These are phyloP conservation scores for Colletotrichum sp. DNA, from an alignment of 2,329 filamentous ascomycete genomes.

Conservation along the genomic window DNA sequence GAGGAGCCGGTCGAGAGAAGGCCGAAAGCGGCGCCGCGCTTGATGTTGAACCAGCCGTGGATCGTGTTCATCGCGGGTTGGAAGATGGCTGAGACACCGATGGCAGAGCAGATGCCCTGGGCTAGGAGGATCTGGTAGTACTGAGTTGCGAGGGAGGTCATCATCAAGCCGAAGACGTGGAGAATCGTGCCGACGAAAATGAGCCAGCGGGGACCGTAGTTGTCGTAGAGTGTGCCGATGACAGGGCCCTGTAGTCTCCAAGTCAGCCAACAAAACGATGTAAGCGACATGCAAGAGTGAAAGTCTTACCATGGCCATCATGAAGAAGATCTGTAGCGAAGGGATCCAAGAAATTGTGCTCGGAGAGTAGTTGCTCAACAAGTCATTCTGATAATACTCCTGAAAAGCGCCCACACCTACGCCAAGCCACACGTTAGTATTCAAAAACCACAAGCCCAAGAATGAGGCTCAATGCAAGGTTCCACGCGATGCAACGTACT, in stretches of 20 bases:
- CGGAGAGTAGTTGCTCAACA: constrained; percentile 52
- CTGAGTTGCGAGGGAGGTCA: constrained; percentile 55
- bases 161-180: constrained; percentile 68
- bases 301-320: constrained; percentile 50
- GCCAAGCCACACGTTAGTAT: neutral
- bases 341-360: constrained; percentile 68
- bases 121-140: constrained; percentile 47
- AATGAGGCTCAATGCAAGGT: neutral
- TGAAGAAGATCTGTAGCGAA: constrained; percentile 59
- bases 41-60: constrained; percentile 38
- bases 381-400: constrained; percentile 58
- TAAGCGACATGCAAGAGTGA: constrained; percentile 18
- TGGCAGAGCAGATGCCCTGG: constrained; percentile 41
- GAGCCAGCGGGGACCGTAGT: constrained; percentile 63
- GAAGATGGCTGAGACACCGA: constrained; percentile 40
- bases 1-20: constrained; percentile 38
- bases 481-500: constrained; percentile 22
- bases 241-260: constrained; percentile 54
- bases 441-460: neutral
- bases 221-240: constrained; percentile 68
- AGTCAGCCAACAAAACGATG: neutral
- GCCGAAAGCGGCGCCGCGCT: constrained; percentile 39
- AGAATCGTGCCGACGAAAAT: constrained; percentile 57
- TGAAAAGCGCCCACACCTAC: constrained; percentile 58
- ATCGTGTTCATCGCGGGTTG: constrained; percentile 36